Evolutionary conservation across 1,284 basidiomycete genomes (phyloP), one percentile per base, ranked within the genome.

Genomic region (Cryptococcus maquisensis): DNA sequence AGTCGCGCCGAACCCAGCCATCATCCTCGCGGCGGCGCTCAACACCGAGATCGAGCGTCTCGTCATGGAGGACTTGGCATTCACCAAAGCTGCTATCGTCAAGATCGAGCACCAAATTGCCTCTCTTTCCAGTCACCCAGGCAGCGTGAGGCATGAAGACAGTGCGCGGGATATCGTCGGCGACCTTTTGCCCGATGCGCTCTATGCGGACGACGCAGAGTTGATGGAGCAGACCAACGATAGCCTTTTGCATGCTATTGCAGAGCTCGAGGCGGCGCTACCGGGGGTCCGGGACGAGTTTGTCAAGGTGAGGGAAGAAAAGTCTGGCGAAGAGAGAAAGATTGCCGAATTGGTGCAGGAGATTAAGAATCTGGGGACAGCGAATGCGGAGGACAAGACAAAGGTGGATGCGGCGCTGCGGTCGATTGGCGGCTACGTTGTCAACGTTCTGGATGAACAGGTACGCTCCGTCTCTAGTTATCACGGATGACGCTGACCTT

Each of bases 21-120:
- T 49, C 21, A 51, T 50, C n/a, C 26, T 59, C 13, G 65, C 71
- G 2, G 61, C 67, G 1, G 64, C 66, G 3, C 58, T 72, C 55
- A 69, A 69, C 51, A 57, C 64, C 23, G 72, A 74, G 53, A 68
- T 72, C 54, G 71, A 72, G 54, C 59, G 64, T 48, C 48, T 64
- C 16, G 52, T 74, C 13, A 64, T 65, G 32, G 69, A 72, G 21
- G 72, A 74, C 28, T 47, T 72, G 10, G 67, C 63, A 1, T 42
- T 51, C 35, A 72, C 69, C 0, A 65, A 68, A 50, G 62, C 62
- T 2, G 65, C 65, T 0, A 65, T 69, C 23, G 61, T 60, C 0
- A 54, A 54, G 15, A 44, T 71, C 16, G 65, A 69, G 20, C 18
- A 35, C 5, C 28, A 37, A 15, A 48, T 48, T 7, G 10, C 36